phyloP scores from a whole-genome alignment of 805 yeast genomes.

The Isabelozyma gotoi region DNA sequence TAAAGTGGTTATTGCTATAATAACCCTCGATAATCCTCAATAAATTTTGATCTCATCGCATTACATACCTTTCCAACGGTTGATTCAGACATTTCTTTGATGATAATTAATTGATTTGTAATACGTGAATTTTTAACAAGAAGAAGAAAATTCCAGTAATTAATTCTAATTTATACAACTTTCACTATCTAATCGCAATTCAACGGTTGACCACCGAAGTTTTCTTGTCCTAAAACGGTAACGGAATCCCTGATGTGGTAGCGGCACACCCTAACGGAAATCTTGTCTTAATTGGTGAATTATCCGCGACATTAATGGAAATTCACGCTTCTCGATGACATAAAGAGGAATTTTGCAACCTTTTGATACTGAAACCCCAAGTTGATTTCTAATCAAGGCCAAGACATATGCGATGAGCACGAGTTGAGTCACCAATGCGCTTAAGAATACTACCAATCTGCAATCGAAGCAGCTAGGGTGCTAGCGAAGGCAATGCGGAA shows the following conservation, averaged over 20 bases:
- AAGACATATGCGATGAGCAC: too few species aligned
- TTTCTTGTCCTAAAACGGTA: not conserved
- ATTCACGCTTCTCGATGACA: not conserved
- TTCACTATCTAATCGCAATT: not conserved
- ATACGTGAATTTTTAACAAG: too few species aligned
- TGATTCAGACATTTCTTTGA: constrained; percentile 17
- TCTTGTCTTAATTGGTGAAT: not conserved
- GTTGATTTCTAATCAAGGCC: too few species aligned
- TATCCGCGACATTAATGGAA: not conserved
- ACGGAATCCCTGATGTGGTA: not conserved
- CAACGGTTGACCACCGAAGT: too few species aligned
- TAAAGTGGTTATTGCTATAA: not conserved
- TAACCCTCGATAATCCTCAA: not conserved
- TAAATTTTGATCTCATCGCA: not conserved
- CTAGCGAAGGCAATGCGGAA: too few species aligned
- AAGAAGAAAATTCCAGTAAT: not conserved
- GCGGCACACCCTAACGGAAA: not conserved
- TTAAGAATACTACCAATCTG: too few species aligned
- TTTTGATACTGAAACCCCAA: too few species aligned
- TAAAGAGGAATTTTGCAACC: not conserved
- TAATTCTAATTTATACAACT: not conserved
- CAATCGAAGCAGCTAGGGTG: too few species aligned
- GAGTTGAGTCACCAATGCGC: too few species aligned
- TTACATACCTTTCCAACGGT: constrained; percentile 19
- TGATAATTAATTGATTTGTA: not conserved